These are phyloP conservation scores for Sporobolomyces roseus DNA, from an alignment of 768 basidiomycete genomes.

Conservation along the genomic window DNA sequence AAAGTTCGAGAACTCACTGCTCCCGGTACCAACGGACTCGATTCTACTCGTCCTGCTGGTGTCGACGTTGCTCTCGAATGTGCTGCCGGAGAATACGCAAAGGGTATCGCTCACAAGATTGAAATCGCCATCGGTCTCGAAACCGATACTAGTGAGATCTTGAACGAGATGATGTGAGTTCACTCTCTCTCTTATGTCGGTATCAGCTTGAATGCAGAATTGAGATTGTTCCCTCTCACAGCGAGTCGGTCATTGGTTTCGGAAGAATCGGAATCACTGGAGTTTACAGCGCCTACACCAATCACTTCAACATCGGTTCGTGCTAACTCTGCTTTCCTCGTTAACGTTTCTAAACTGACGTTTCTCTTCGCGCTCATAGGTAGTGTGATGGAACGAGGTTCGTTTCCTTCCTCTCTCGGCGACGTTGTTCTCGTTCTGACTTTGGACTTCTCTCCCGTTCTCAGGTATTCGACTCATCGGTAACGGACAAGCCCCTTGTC, in stretches of 20 bases:
- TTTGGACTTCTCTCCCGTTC: slow-evolving; percentile 54
- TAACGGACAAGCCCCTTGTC: slow-evolving; percentile 57
- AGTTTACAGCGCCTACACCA: slow-evolving; percentile 65
- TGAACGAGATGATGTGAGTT: slow-evolving; percentile 48
- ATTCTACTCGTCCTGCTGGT: slow-evolving; percentile 56
- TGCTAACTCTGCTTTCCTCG: slow-evolving; percentile 1
- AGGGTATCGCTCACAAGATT: slow-evolving; percentile 48
- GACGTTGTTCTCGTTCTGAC: not conserved
- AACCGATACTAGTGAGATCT: slow-evolving; percentile 51
- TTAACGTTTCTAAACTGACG: too few relatives aligned
- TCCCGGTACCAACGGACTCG: slow-evolving; percentile 1
- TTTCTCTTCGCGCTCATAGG: too few relatives aligned
- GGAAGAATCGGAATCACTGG: slow-evolving; percentile 64
- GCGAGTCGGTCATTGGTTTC: slow-evolving; percentile 16
- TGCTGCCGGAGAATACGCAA: slow-evolving; percentile 46
- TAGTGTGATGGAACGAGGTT: too few relatives aligned
- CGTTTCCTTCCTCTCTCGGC: not conserved
- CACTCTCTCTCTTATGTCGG: too few relatives aligned
- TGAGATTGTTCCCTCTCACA: not conserved
- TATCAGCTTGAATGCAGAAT: not conserved
- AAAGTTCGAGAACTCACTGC: slow-evolving; percentile 57
- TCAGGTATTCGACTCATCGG: slow-evolving; percentile 59
- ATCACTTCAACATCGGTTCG: slow-evolving; percentile 66
- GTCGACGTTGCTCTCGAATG: slow-evolving; percentile 64
- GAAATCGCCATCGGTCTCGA: slow-evolving; percentile 51